Percentiles rank a stretch among this genome's conserved stretches.
Evolutionary conservation across 225 moss, liverwort and hornwort species (phyloP).

Genomic region (Pseudisothecium myosuroides): DNA sequence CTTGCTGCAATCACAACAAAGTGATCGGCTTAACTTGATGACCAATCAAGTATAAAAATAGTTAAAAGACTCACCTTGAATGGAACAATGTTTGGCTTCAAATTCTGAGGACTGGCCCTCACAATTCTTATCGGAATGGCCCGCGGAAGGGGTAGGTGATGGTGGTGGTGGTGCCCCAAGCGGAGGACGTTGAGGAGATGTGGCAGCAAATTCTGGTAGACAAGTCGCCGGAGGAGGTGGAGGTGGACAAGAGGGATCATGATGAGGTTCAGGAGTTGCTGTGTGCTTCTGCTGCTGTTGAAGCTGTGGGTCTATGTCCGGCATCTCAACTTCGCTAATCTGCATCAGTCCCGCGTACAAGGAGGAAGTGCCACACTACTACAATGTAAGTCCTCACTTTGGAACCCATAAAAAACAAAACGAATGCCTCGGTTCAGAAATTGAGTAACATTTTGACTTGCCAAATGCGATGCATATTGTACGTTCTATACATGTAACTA

Average conservation of each 20-base stretch:
- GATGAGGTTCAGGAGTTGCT: background rate
- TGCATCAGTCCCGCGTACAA: constrained; percentile 11
- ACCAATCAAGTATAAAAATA: background rate
- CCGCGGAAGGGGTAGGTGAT: background rate
- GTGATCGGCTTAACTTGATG: background rate
- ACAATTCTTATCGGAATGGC: background rate
- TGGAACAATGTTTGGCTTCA: constrained; percentile 43
- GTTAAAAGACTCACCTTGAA: constrained; percentile 37
- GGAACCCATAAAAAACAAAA: background rate
- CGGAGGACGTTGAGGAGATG: constrained; percentile 1
- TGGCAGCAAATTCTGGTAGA: background rate
- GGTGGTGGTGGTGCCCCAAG: background rate
- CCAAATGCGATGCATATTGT: background rate
- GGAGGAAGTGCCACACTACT: background rate
- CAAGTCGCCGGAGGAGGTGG: background rate
- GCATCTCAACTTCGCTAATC: constrained; percentile 41
- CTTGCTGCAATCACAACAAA: background rate
- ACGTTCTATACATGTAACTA: background rate
- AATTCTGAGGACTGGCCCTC: background rate
- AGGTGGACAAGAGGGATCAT: background rate
- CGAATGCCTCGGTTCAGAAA: background rate
- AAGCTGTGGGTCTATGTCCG: constrained; percentile 10
- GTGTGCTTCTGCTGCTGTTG: background rate
- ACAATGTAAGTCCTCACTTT: background rate
- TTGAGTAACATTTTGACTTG: background rate